Base-by-base conservation (phyloP, 306 rosid species). In the Sicyos edulis region DNA sequence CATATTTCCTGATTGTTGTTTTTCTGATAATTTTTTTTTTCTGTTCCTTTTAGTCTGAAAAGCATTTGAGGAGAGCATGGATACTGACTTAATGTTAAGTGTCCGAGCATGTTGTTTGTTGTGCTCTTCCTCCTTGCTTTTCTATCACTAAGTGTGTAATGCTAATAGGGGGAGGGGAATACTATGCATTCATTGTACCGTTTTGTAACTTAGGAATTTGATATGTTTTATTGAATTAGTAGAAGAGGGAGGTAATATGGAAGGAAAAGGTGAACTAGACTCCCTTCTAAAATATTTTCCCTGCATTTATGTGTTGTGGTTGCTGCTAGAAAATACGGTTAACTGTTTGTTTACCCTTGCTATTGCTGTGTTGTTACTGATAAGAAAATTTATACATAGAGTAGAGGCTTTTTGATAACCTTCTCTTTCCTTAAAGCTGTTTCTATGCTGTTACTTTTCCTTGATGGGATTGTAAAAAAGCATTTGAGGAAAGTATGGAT, bases 361-460 rank as follows among this genome's bases (percentile, higher is more conserved):
- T 22, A 19, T 24, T 45, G 40, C 45, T 42, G 70, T 64, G 71
- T 66, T 42, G 70, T 42, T 54, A 45, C 13, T 15, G 37, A 66
- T 54, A 20, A 20, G 55, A 11, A 15, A 45, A 8, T 45, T 10
- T 42, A 45, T 66, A 4, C 55, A 12, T 65, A 4, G 45, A 44
- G 10, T 19, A 20, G 49, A 21, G 19, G 26, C 71, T 65, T 65
- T 34, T 20, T 20, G 54, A 42, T 44, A 7, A 42, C 15, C 5
- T 65, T 51, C 54, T 29, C 71, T 65, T 65, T 65, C 71, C 34
- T 65, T 19, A 40, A 19, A 62, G 6, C 4, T 4, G 45, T 21
- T 47, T 66, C 70, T n/a, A 5, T 66, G 40, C 12, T 66, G 20
- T 53, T 66, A 32, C 34, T 66, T 44, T 21, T 66, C 12, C 72